Percentiles rank a stretch among this genome's conserved stretches.
Conservation (phyloP, 306 rosid genomes). For the Lathyrus sativus region DNA sequence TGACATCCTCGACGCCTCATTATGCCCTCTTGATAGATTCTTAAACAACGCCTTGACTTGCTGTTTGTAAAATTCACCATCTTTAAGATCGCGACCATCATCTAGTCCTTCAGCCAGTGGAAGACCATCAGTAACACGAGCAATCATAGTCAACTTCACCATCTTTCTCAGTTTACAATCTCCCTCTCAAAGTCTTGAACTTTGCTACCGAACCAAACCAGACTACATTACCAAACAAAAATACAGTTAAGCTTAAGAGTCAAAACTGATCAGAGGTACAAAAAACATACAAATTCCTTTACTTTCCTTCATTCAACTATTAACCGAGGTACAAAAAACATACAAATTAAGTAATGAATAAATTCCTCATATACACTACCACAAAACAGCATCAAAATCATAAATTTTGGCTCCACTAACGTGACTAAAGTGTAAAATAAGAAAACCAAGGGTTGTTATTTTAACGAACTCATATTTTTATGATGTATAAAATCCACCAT, state of each 20-base stretch:
- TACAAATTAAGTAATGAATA: neutral
- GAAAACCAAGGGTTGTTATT: neutral
- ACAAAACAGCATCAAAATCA: constrained; percentile 16
- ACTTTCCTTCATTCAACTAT: constrained; percentile 3
- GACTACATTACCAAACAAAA: constrained; percentile 29
- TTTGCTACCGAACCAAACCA: constrained; percentile 30
- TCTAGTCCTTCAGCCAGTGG: constrained; percentile 91
- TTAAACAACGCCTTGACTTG: constrained; percentile 94
- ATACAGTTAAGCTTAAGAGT: constrained; percentile 17
- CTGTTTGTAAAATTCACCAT: constrained; percentile 78
- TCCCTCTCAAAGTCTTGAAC: constrained; percentile 35
- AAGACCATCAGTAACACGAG: constrained; percentile 96
- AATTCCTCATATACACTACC: neutral
- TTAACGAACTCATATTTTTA: neutral
- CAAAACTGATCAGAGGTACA: neutral
- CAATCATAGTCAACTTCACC: constrained; percentile 97
- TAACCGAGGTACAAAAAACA: neutral
- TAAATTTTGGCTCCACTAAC: neutral
- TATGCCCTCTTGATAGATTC: constrained; percentile 83
- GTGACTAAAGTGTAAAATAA: neutral
- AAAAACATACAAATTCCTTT: neutral
- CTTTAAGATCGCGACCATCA: constrained; percentile 81
- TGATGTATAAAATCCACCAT: neutral
- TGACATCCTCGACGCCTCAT: constrained; percentile 96
- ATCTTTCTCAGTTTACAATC: constrained; percentile 58